Conservation (phyloP, 2,329 filamentous ascomycete genomes). For the Cyphellophora attinorum region DNA sequence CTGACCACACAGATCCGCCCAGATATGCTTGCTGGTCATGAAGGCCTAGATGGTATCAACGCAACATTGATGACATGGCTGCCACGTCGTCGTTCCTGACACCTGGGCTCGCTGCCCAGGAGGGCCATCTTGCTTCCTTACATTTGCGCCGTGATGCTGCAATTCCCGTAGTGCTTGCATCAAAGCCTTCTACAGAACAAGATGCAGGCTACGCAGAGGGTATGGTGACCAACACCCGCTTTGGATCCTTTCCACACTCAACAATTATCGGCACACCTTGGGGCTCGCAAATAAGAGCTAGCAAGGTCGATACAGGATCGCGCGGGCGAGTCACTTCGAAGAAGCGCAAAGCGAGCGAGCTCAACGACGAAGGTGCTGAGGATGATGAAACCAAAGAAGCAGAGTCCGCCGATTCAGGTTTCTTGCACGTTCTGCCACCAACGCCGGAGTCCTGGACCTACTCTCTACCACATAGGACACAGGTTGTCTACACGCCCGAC, state of each 20-base stretch:
- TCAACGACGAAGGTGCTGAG: conserved; percentile 16
- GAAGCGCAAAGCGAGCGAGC: conserved; percentile 33
- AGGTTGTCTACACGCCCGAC: conserved; percentile 44
- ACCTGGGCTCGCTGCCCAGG: conserved; percentile 51
- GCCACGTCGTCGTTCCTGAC: conserved; percentile 66
- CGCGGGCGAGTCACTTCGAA: conserved; percentile 53
- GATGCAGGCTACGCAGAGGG: conserved; percentile 67
- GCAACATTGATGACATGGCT: background rate
- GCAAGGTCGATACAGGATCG: conserved; percentile 84
- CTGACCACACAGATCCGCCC: no score
- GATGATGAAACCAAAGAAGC: conserved; percentile 19
- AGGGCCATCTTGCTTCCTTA: conserved; percentile 66
- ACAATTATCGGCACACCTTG: conserved; percentile 71
- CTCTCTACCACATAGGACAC: conserved; percentile 41
- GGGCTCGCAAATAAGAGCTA: conserved; percentile 87
- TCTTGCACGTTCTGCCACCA: conserved; percentile 38
- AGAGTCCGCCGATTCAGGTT: conserved; percentile 34
- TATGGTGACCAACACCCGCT: conserved; percentile 79
- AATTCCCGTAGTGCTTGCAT: conserved; percentile 61
- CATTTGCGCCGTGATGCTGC: conserved; percentile 83
- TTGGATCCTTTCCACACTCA: conserved; percentile 79
- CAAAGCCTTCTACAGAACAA: conserved; percentile 43
- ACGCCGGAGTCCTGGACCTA: conserved; percentile 43
- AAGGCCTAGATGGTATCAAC: no score
- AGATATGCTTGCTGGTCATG: no score